A percentile compares a stretch with the other conserved stretches of the same genome.
Evolutionary conservation across 2,329 filamentous ascomycete species (phyloP).

Genomic region (Acrocalymma vagum): DNA sequence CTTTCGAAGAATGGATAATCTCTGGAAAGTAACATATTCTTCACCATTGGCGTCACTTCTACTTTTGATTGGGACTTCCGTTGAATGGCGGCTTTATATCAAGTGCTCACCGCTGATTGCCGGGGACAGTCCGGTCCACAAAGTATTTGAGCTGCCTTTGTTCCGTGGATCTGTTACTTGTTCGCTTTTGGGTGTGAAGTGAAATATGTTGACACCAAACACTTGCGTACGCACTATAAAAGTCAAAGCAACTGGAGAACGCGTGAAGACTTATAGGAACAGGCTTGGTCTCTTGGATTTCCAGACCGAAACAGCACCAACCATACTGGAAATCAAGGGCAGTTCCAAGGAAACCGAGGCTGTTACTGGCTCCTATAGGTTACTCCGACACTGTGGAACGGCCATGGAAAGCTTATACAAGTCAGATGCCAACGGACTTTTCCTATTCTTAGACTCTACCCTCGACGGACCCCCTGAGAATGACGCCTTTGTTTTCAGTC

Average conservation of each 20-base stretch:
- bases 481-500: conserved; percentile 67
- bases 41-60: conserved; percentile 50
- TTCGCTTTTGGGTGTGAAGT: conserved; percentile 25
- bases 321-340: conserved; percentile 52
- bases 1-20: conserved; percentile 33
- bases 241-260: conserved; percentile 31
- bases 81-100: conserved; percentile 57
- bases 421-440: conserved; percentile 49
- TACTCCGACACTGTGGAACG: conserved; percentile 65
- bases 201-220: conserved; percentile 32
- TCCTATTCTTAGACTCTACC: conserved; percentile 66
- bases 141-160: conserved; percentile 45
- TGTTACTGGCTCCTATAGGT: conserved; percentile 60
- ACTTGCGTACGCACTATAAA: not conserved
- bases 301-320: conserved; percentile 54
- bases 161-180: conserved; percentile 21
- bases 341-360: conserved; percentile 32
- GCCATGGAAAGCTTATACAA: conserved; percentile 64
- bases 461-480: conserved; percentile 54
- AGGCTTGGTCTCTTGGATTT: conserved; percentile 48
- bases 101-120: conserved; percentile 50
- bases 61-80: conserved; percentile 46
- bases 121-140: conserved; percentile 50
- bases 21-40: conserved; percentile 55
- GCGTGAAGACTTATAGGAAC: conserved; percentile 51